Evolutionary conservation across 768 basidiomycete genomes (phyloP).

Genomic region (Holtermanniella nyarrowii): DNA sequence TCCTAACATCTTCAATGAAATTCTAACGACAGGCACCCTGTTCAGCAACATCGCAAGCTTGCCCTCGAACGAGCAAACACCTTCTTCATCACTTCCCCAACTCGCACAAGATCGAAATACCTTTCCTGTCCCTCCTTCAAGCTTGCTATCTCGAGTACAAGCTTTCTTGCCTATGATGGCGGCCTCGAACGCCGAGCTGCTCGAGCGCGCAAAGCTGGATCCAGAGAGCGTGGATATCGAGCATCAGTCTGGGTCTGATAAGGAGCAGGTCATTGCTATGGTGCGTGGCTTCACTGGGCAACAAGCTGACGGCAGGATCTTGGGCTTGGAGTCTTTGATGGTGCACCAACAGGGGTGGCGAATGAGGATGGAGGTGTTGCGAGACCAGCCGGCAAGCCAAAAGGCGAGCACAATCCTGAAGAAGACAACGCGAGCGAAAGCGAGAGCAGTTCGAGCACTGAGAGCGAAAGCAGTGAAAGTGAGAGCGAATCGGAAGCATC

Average conservation of each 20-base stretch:
- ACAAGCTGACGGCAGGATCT: slow-evolving; percentile 16
- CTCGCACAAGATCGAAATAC: neutral
- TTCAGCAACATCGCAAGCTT: neutral
- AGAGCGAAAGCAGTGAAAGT: too few species aligned
- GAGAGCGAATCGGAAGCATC: too few species aligned
- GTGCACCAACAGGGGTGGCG: neutral
- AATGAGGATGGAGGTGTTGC: neutral
- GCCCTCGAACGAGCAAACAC: slow-evolving; percentile 2
- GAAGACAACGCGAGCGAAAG: too few species aligned
- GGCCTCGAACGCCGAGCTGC: slow-evolving; percentile 18
- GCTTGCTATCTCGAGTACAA: slow-evolving; percentile 12
- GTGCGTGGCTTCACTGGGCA: slow-evolving; percentile 7
- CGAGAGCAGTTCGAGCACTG: too few species aligned
- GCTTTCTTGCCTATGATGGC: slow-evolving; percentile 22
- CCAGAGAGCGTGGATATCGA: slow-evolving; percentile 26
- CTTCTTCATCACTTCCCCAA: neutral
- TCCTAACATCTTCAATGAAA: neutral
- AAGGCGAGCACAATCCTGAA: too few species aligned
- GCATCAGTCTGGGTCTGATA: slow-evolving; percentile 14
- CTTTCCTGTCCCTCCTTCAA: neutral
- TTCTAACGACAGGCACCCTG: neutral
- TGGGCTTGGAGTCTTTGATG: slow-evolving; percentile 27
- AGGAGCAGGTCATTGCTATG: slow-evolving; percentile 21
- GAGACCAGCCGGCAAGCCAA: neutral
- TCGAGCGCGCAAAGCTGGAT: slow-evolving; percentile 10